Evolutionary conservation across 2,329 filamentous ascomycete genomes (phyloP), one percentile per base, ranked within the genome.

Genomic region (Myriangium duriaei): DNA sequence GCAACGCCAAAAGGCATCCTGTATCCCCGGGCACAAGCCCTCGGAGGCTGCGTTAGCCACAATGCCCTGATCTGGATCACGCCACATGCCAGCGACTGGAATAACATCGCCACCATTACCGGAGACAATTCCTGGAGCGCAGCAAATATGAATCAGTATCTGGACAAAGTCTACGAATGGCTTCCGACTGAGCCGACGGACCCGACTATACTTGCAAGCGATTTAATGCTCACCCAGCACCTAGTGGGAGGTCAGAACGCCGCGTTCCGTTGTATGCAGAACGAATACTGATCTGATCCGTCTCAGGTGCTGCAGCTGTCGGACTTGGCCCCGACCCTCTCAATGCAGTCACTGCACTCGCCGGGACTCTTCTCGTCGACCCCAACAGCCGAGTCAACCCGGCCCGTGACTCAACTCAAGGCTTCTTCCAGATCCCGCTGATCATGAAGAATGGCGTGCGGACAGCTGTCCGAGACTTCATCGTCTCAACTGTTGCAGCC

Each of bases 21-120:
- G 6, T 79, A 78, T 47, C 73, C 73, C 7, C 66, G 74, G 11
- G 63, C 69, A 3, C 70, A 66, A 13, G 69, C 64, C 3, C 56
- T 76, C 1, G 72, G 73, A 37, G 73, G 73, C 4, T 76, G 72
- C 53, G 68, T 71, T 1, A 65, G 69, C 4, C 76, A 81, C 55
- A 75, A 77, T 31, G 74, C 72, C 5, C 55, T 76, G 31, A 69
- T 79, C 34, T 63, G 68, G 11, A 60, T 77, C 16, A 68, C 74
- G 42, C 74, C 76, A 0, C 60, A 72, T 41, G 62, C 69, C 32
- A 68, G 64, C 17, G 76, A 80, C 53, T 80, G 71, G 56, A 61
- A 74, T 32, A 56, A 69, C 47, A 69, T 80, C 39, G 67, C 66
- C 3, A 54, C 56, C 10, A 49, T 78, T 17, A 80, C 76, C 2